Evolutionary conservation across 495 filamentous ascomycete genomes (phyloP).

Genomic region (Aspergillus baeticus): DNA sequence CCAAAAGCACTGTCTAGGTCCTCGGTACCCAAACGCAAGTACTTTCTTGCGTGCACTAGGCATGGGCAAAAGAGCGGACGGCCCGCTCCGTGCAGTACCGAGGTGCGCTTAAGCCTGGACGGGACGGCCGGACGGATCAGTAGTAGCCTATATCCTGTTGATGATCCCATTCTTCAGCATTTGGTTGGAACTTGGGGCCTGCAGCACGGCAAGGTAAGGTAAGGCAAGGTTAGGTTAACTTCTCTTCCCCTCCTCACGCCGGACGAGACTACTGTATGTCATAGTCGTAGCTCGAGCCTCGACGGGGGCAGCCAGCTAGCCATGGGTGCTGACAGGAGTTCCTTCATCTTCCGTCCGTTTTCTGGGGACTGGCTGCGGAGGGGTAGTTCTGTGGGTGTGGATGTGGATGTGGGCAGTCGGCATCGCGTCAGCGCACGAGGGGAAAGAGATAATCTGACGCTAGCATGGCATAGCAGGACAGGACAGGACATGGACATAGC

Average conservation of each 20-base stretch:
- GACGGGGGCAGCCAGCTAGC: no score
- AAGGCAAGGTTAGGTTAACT: no score
- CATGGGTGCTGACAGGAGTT: constrained; percentile 7
- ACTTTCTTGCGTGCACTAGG: constrained; percentile 2
- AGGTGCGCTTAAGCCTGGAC: constrained; percentile 15
- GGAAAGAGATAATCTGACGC: constrained; percentile 1
- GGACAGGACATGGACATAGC: not conserved
- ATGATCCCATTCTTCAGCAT: constrained; percentile 5
- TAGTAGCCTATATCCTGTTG: no score
- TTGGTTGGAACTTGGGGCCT: not conserved
- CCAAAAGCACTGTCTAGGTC: no score
- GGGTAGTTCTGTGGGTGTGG: not conserved
- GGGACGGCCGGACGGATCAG: not conserved
- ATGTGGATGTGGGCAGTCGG: not conserved
- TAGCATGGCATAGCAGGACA: constrained; percentile 1
- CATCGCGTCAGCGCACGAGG: not conserved
- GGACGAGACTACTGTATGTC: constrained; percentile 1
- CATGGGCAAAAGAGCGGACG: no score
- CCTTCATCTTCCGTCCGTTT: not conserved
- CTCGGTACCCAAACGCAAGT: not conserved
- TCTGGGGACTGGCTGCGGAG: no score
- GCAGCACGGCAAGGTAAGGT: not conserved
- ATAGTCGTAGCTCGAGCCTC: not conserved
- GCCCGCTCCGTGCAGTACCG: constrained; percentile 25
- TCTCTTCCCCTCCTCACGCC: not conserved